A percentile compares a stretch with the other conserved stretches of the same genome.
These are phyloP conservation scores for Cutaneotrichosporon sp. DNA, from an alignment of 1,284 basidiomycete species.

Conservation along the genomic window DNA sequence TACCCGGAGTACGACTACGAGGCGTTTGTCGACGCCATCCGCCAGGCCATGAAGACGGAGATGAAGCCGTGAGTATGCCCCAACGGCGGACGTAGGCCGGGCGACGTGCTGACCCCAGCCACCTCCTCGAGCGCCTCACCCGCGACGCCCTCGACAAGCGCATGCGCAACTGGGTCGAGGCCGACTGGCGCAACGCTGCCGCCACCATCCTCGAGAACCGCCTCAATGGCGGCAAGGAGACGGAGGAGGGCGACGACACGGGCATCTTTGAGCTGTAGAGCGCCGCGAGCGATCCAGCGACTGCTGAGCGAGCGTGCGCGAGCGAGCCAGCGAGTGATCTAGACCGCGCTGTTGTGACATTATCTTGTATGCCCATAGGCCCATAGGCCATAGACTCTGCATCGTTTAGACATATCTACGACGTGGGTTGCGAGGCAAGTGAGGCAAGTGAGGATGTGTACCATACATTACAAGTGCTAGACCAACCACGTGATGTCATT, in stretches of 20 bases:
- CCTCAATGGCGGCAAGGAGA: conserved; percentile 12
- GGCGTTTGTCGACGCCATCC: conserved; percentile 27
- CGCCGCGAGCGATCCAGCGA: neutral
- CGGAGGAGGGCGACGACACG: neutral
- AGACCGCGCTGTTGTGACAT: neutral
- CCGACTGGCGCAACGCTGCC: conserved; percentile 25
- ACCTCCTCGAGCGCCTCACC: conserved; percentile 17
- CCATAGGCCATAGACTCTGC: conserved; percentile 1
- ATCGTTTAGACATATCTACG: neutral
- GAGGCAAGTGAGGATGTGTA: no score
- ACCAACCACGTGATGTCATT: no score
- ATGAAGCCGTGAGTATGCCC: conserved; percentile 30
- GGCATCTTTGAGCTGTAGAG: conserved; percentile 19
- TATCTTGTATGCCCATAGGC: neutral
- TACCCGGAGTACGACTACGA: conserved; percentile 29
- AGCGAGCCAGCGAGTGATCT: no score
- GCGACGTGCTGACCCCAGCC: neutral
- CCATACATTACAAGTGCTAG: no score
- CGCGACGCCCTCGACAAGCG: conserved; percentile 23
- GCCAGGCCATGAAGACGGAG: conserved; percentile 21
- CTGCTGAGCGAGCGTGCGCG: no score
- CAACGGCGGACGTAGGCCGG: no score
- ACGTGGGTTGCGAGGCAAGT: no score
- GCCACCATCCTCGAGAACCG: conserved; percentile 16
- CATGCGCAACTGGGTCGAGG: conserved; percentile 23